Percentiles rank a stretch among this genome's conserved stretches.
Evolutionary conservation across 164 flowering plant species (phyloP).

Genomic region (Chloranthus sessilifolius): DNA sequence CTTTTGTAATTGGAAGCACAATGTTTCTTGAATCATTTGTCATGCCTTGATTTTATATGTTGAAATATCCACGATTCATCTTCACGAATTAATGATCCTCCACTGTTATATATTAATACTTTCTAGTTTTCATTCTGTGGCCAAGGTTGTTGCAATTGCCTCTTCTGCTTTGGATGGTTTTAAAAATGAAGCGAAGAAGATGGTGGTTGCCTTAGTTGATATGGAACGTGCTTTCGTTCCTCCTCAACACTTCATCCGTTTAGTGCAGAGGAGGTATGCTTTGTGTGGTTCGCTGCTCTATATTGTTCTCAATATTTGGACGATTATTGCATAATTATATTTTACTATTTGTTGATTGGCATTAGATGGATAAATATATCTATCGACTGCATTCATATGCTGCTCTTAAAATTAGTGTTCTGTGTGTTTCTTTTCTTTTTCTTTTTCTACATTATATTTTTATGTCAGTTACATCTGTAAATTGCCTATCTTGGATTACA

Average conservation of each 20-base stretch:
- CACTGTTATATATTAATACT: too few species aligned
- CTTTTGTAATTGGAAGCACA: neutral
- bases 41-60: conserved; percentile 4
- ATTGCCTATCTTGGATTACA: too few species aligned
- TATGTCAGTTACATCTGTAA: too few species aligned
- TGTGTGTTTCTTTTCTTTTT: too few species aligned
- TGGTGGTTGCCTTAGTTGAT: conserved; percentile 97
- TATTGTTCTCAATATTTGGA: neutral
- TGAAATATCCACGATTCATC: too few species aligned
- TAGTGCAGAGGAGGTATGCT: conserved; percentile 86
- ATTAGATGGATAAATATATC: too few species aligned
- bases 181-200: conserved; percentile 86
- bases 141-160: conserved; percentile 84
- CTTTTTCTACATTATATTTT: too few species aligned
- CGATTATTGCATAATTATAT: neutral
- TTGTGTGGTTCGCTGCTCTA: too few species aligned
- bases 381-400: too few species aligned
- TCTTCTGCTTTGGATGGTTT: conserved; percentile 82
- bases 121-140: conserved; percentile 5
- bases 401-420: too few species aligned
- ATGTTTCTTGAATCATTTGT: neutral
- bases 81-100: too few species aligned
- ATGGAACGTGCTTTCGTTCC: conserved; percentile 99
- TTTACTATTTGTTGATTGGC: neutral
- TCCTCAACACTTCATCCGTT: conserved; percentile 96